Conservation (phyloP, 2,329 filamentous ascomycete genomes). For the Nemania diffusa region DNA sequence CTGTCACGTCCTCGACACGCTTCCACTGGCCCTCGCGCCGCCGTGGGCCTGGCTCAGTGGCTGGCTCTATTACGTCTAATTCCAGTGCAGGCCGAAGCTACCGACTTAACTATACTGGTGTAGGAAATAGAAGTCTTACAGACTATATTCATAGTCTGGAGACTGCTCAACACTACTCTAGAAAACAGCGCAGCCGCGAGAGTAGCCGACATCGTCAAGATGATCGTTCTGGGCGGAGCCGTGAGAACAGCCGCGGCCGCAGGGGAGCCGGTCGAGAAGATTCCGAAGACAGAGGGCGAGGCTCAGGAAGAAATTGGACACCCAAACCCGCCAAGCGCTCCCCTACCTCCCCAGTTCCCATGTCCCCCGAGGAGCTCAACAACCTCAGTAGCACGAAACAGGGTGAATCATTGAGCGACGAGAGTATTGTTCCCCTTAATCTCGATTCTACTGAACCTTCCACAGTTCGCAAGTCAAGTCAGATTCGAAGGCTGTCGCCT, state of each 20-base stretch:
- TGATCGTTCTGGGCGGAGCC: conserved; percentile 53
- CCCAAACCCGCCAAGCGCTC: conserved; percentile 82
- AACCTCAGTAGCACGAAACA: conserved; percentile 64
- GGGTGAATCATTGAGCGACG: conserved; percentile 42
- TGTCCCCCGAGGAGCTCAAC: conserved; percentile 88
- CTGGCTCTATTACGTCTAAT: conserved; percentile 67
- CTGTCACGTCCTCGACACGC: conserved; percentile 62
- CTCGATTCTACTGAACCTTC: conserved; percentile 53
- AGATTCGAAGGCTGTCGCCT: conserved; percentile 48
- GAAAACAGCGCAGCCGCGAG: conserved; percentile 65
- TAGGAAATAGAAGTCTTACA: conserved; percentile 70
- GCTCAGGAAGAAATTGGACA: conserved; percentile 69
- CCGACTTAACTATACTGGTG: conserved; percentile 59
- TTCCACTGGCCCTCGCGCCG: conserved; percentile 67
- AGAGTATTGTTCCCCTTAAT: conserved; percentile 42
- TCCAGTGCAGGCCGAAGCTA: conserved; percentile 63
- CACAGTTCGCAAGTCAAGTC: conserved; percentile 58
- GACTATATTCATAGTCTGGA: conserved; percentile 90
- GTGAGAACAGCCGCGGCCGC: conserved; percentile 61
- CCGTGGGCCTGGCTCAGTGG: conserved; percentile 64
- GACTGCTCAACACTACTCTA: conserved; percentile 73
- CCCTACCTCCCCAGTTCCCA: conserved; percentile 90
- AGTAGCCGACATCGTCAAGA: conserved; percentile 61
- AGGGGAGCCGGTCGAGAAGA: conserved; percentile 65
- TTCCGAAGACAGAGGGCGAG: conserved; percentile 77